Evolutionary conservation across 495 filamentous ascomycete genomes (phyloP).

Genomic region (Xylaria bambusicola): DNA sequence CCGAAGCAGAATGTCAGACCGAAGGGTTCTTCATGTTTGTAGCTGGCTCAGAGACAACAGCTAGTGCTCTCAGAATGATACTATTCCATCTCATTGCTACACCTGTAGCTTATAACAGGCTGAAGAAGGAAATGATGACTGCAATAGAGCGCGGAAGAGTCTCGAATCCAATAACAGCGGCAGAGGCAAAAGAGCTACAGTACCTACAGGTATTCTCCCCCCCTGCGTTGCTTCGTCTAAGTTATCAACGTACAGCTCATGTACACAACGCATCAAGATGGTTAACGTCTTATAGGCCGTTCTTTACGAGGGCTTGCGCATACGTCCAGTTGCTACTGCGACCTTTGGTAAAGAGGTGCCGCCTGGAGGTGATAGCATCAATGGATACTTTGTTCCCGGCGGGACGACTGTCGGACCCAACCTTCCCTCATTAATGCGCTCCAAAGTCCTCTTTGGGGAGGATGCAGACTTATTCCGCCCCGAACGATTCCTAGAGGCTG

Average conservation of each 20-base stretch:
- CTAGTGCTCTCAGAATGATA: conserved; percentile 56
- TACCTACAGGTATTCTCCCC: conserved; percentile 41
- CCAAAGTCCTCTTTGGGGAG: conserved; percentile 50
- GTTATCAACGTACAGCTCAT: neutral
- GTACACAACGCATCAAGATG: conserved; percentile 22
- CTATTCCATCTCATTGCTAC: conserved; percentile 55
- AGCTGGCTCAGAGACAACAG: conserved; percentile 67
- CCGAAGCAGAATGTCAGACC: conserved; percentile 23
- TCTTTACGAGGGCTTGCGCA: conserved; percentile 48
- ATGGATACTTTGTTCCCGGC: conserved; percentile 53
- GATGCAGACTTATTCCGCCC: conserved; percentile 45
- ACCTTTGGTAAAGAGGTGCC: conserved; percentile 49
- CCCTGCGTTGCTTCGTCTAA: neutral
- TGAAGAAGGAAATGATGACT: conserved; percentile 59
- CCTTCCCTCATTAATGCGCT: conserved; percentile 54
- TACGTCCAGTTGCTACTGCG: conserved; percentile 45
- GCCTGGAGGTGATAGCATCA: conserved; percentile 49
- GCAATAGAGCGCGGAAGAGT: conserved; percentile 36
- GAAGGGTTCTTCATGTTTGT: conserved; percentile 48
- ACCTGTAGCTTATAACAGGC: conserved; percentile 47
- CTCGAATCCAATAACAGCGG: conserved; percentile 36
- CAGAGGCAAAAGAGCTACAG: conserved; percentile 45
- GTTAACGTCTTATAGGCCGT: conserved; percentile 43
- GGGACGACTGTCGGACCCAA: conserved; percentile 59
- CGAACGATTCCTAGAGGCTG: conserved; percentile 43